Evolutionary conservation across 2,329 filamentous ascomycete species (phyloP), one percentile per base, ranked within the genome.

Genomic region (Purpureocillium lavendulum): DNA sequence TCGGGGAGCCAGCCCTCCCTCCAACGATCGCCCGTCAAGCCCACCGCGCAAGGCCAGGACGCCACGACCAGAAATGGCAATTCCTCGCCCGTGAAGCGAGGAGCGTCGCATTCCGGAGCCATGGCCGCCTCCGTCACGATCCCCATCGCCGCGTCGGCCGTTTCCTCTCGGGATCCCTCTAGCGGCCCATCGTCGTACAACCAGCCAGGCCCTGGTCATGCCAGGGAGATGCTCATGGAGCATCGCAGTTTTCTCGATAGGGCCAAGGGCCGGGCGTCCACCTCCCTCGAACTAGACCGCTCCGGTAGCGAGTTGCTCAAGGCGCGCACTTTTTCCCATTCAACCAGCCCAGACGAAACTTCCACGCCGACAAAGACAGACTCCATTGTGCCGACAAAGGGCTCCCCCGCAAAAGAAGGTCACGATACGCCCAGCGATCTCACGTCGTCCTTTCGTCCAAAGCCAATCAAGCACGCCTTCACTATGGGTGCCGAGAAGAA

Each of bases 401-500:
- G 45, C 6, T 14, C 36, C 14, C 35, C 26, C 33, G 29, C 38
- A n/a, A 46, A 48, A 30, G 37, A 41, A 4, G 48, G 46, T 28
- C 50, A 49, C 38, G 38, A 44, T 30, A 13, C n/a, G 7, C 18
- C 18, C 16, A 36, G 26, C n/a, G 38, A 28, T 14, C 42, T 40
- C 39, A 33, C 47, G 52, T 26, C 47, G 50, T 24, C 41, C 47
- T 52, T 56, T n/a, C 54, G 58, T 28, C 57, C 60, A 30, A 54
- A 58, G 40, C 62, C 60, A 55, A 63, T 56, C 17, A 66, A 71
- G 4, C 64, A 69, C 36, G 61, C 66, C 9, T 43, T 64, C 11
- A 64, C 64, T 14, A 58, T 62, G 44, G 69, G 60, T 0, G 61
- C 71, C 1, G 77, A 80, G 52, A 80, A 79, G 54, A 73, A 69